A percentile compares a stretch with the other conserved stretches of the same genome.
These are phyloP conservation scores for Alternaria metachromatica DNA, from an alignment of 2,329 filamentous ascomycete genomes.

Conservation along the genomic window DNA sequence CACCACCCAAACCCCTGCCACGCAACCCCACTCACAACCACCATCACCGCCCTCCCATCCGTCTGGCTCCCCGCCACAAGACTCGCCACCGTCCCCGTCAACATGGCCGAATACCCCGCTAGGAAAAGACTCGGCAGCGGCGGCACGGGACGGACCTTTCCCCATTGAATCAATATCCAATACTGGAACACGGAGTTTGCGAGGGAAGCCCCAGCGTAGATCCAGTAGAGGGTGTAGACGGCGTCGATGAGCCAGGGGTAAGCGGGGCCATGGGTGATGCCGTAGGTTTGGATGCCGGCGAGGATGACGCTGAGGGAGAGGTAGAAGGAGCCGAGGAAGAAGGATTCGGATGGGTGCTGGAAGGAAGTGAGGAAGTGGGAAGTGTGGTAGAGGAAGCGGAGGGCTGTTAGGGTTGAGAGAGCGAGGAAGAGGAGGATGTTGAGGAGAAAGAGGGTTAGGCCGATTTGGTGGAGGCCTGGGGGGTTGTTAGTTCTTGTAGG, in stretches of 20 bases:
- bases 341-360: conserved; percentile 55
- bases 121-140: conserved; percentile 77
- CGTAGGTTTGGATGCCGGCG: conserved; percentile 44
- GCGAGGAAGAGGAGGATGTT: conserved; percentile 54
- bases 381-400: conserved; percentile 52
- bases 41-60: conserved; percentile 60
- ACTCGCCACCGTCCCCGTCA: conserved; percentile 71
- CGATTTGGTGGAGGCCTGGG: conserved; percentile 56
- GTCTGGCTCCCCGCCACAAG: conserved; percentile 67
- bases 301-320: conserved; percentile 48
- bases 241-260: conserved; percentile 46
- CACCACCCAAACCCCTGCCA: conserved; percentile 73
- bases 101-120: conserved; percentile 72
- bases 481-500: conserved; percentile 14
- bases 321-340: conserved; percentile 54
- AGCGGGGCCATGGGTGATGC: conserved; percentile 36
- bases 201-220: conserved; percentile 48
- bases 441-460: conserved; percentile 58
- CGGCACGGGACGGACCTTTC: conserved; percentile 61
- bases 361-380: conserved; percentile 52
- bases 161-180: conserved; percentile 62
- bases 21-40: conserved; percentile 69
- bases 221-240: conserved; percentile 50
- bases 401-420: conserved; percentile 30
- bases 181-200: conserved; percentile 56